Evolutionary conservation across 1,139 yeast genomes (phyloP).

Genomic region (Pichia sp.): DNA sequence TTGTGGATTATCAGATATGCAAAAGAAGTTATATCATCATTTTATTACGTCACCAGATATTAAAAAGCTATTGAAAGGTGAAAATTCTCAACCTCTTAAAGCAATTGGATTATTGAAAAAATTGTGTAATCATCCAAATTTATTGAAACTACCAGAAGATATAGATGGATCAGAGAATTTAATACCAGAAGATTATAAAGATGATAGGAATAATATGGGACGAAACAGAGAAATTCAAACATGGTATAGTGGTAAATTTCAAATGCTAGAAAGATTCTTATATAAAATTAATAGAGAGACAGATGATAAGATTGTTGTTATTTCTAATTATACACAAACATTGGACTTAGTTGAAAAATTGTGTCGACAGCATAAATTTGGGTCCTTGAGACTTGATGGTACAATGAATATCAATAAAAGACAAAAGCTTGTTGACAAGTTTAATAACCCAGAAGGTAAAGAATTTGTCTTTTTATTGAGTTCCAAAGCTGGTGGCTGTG

Average conservation of each 20-base stretch:
- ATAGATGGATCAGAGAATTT: constrained; percentile 59
- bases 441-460: constrained; percentile 83
- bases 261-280: constrained; percentile 67
- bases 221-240: constrained; percentile 53
- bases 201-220: constrained; percentile 32
- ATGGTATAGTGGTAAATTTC: constrained; percentile 57
- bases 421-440: constrained; percentile 84
- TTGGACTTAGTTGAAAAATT: constrained; percentile 81
- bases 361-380: constrained; percentile 73
- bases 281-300: constrained; percentile 72
- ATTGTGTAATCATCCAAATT: constrained; percentile 88
- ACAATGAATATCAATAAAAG: constrained; percentile 88
- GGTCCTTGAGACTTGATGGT: constrained; percentile 84
- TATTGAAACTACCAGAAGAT: constrained; percentile 70
- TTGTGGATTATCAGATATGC: constrained; percentile 78
- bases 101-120: constrained; percentile 88
- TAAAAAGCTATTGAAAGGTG: constrained; percentile 58
- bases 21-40: constrained; percentile 60
- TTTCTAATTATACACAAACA: constrained; percentile 92
- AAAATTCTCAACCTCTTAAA: constrained; percentile 76
- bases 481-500: constrained; percentile 99
- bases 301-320: constrained; percentile 87
- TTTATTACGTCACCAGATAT: constrained; percentile 81
- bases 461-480: constrained; percentile 86
- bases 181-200: constrained; percentile 70